A percentile compares a stretch with the other conserved stretches of the same genome.
Evolutionary conservation across 202 grass and related monocot species (phyloP).

Genomic region (Panicum hallii): DNA sequence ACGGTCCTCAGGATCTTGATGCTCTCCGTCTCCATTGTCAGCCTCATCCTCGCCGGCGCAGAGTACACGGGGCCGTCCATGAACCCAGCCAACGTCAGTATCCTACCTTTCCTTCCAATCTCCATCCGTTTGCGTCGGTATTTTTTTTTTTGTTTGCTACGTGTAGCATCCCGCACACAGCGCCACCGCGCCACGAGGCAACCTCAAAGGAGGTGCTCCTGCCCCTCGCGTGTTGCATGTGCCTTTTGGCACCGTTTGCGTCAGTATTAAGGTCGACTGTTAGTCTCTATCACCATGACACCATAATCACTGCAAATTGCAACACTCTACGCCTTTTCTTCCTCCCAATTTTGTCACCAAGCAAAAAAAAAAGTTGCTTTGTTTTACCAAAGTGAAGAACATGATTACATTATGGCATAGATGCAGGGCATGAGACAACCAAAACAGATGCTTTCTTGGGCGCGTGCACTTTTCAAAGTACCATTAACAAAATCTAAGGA

Average conservation of each 20-base stretch:
- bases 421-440: background rate
- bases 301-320: background rate
- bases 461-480: background rate
- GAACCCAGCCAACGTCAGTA: slow-evolving; percentile 90
- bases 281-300: background rate
- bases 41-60: slow-evolving; percentile 62
- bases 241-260: too few relatives aligned
- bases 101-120: background rate
- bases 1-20: slow-evolving; percentile 60
- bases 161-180: too few relatives aligned
- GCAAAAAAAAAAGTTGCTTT: background rate
- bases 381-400: background rate
- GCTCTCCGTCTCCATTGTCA: slow-evolving; percentile 62
- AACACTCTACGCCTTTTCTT: background rate
- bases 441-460: background rate
- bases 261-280: background rate
- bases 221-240: too few relatives aligned
- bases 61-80: slow-evolving; percentile 87
- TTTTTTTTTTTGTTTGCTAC: too few relatives aligned
- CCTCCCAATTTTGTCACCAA: background rate
- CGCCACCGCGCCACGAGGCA: too few relatives aligned
- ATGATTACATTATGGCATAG: background rate
- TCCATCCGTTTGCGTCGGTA: background rate
- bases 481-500: background rate
- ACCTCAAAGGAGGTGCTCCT: too few relatives aligned